phyloP scores from a whole-genome alignment of 345 rosid species.

The Fremontodendron californicum region DNA sequence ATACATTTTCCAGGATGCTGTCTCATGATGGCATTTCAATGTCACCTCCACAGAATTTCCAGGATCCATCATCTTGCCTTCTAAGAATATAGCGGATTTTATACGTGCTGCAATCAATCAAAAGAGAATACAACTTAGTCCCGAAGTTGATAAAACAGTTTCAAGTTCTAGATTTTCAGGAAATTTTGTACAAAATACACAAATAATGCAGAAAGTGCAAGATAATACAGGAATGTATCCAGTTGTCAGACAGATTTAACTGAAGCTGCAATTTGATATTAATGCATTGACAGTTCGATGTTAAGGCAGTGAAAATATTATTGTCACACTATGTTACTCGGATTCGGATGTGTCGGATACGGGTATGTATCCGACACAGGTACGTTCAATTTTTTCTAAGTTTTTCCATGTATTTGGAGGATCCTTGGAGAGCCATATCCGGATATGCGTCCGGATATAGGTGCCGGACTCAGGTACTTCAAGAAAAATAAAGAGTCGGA shows the following conservation, averaged over 20 bases:
- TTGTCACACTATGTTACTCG: no score
- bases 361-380: no score
- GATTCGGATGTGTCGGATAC: no score
- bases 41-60: conserved; percentile 79
- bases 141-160: background rate
- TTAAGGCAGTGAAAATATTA: no score
- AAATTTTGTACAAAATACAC: no score
- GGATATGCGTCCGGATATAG: no score
- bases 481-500: no score
- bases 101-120: conserved; percentile 56
- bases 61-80: conserved; percentile 79
- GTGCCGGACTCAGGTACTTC: no score
- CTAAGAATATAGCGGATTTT: conserved; percentile 59
- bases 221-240: background rate
- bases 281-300: background rate
- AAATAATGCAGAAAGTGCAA: background rate
- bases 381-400: no score
- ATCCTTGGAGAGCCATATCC: no score
- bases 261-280: background rate
- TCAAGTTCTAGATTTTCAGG: no score
- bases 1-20: background rate
- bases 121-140: background rate
- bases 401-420: no score
- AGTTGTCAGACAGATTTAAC: background rate
- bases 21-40: conserved; percentile 52